phyloP scores from a whole-genome alignment of 176 grass and related monocot species.

The Aegilops umbellulata region DNA sequence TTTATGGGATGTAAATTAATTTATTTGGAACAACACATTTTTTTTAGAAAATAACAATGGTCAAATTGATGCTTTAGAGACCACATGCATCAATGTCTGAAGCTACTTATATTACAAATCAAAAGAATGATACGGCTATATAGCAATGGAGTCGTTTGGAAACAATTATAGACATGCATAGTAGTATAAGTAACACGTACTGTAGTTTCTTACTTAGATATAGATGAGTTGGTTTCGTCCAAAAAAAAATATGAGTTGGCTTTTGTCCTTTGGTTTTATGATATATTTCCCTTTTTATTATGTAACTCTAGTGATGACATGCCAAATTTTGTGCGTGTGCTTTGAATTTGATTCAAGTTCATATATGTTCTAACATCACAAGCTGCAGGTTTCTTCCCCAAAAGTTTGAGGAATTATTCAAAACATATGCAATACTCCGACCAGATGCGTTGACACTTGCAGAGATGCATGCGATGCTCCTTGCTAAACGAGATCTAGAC shows the following conservation, averaged over 20 bases:
- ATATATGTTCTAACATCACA: not conserved
- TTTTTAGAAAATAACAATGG: not conserved
- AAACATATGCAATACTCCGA: slow-evolving; percentile 53
- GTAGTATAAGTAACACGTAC: not conserved
- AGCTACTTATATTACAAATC: not conserved
- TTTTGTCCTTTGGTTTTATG: not conserved
- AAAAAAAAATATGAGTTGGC: no score
- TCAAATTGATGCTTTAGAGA: not conserved
- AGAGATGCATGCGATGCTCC: slow-evolving; percentile 56
- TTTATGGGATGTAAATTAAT: not conserved
- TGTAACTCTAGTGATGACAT: not conserved
- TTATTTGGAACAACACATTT: not conserved
- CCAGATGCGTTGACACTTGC: slow-evolving; percentile 47
- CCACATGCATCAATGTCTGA: not conserved
- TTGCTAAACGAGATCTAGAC: slow-evolving; percentile 56
- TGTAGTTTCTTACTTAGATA: not conserved
- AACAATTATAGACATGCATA: no score
- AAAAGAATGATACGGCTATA: not conserved
- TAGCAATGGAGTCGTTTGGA: not conserved
- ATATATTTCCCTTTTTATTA: not conserved
- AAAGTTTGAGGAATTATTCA: slow-evolving; percentile 80
- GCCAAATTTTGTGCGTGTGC: not conserved
- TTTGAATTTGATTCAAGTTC: not conserved
- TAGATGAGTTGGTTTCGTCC: not conserved
- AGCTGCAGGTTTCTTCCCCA: slow-evolving; percentile 61